Percentiles rank a stretch among this genome's conserved stretches.
Conservation (phyloP, 1,284 basidiomycete genomes). For the Leccinum holopus region DNA sequence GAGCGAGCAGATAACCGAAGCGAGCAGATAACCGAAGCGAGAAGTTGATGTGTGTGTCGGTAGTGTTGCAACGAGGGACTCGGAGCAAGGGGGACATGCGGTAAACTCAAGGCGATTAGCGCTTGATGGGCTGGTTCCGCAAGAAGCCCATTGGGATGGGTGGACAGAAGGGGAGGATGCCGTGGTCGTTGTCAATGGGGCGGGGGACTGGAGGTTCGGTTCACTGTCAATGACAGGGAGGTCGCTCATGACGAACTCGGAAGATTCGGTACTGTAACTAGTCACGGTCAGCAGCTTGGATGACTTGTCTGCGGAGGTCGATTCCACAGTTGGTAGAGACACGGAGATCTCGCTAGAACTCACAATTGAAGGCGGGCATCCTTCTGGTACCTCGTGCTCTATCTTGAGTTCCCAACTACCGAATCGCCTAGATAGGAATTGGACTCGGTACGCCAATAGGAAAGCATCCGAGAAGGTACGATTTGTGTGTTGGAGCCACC, state of each 20-base stretch:
- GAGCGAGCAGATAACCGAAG: no score
- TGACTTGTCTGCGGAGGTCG: slow-evolving; percentile 26
- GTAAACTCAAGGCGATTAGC: no score
- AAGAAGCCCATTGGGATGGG: slow-evolving; percentile 50
- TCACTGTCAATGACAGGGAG: slow-evolving; percentile 33
- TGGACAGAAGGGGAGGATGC: slow-evolving; percentile 39
- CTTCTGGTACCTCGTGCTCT: slow-evolving; percentile 19
- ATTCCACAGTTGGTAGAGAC: slow-evolving; percentile 25
- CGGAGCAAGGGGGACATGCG: no score
- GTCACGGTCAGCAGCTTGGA: slow-evolving; percentile 21
- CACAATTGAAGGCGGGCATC: slow-evolving; percentile 21
- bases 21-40: no score
- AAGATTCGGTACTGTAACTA: slow-evolving; percentile 36
- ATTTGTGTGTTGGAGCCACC: slow-evolving; percentile 45
- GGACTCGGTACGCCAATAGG: slow-evolving; percentile 53
- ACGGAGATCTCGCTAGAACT: slow-evolving; percentile 25
- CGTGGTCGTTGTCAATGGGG: slow-evolving; percentile 23
- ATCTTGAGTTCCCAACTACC: slow-evolving; percentile 25
- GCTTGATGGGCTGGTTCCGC: slow-evolving; percentile 20
- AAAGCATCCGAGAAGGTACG: slow-evolving; percentile 53
- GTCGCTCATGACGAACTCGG: slow-evolving; percentile 30
- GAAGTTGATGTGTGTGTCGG: no score
- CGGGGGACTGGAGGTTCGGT: slow-evolving; percentile 25
- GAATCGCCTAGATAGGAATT: slow-evolving; percentile 60
- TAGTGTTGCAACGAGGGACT: no score